These are phyloP conservation scores for Lecanicillium sp. DNA, from an alignment of 2,329 filamentous ascomycete genomes.

Conservation along the genomic window DNA sequence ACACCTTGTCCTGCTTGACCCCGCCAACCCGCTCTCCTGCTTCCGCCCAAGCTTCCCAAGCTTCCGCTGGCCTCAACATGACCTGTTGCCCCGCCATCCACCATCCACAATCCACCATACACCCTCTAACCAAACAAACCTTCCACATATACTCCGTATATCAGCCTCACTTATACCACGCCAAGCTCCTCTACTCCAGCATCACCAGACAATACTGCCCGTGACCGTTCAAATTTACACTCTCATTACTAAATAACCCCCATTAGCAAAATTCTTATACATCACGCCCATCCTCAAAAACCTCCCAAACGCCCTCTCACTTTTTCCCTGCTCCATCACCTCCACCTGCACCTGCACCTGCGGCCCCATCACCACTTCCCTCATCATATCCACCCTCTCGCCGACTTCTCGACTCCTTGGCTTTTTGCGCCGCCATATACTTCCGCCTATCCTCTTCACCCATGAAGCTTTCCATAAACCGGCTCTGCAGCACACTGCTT, in stretches of 20 bases:
- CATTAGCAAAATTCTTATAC: too few relatives aligned
- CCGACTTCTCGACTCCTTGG: conserved; percentile 12
- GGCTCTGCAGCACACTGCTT: conserved; percentile 52
- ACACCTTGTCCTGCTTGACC: neutral
- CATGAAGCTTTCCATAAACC: conserved; percentile 70
- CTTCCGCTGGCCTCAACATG: neutral
- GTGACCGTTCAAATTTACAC: too few relatives aligned
- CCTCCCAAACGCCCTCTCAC: too few relatives aligned
- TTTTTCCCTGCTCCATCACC: too few relatives aligned
- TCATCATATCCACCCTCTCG: neutral
- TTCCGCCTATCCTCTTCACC: conserved; percentile 69
- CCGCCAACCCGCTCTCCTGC: too few relatives aligned
- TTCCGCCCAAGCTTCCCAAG: too few relatives aligned
- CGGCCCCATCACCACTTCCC: neutral
- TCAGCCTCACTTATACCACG: neutral
- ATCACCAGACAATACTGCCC: too few relatives aligned
- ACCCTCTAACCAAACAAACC: neutral
- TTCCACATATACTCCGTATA: conserved; percentile 6
- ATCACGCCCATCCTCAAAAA: too few relatives aligned
- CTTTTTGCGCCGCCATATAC: conserved; percentile 63
- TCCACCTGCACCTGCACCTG: neutral
- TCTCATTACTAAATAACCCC: too few relatives aligned
- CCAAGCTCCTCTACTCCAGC: too few relatives aligned
- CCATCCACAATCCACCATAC: neutral
- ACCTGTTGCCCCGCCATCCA: neutral